Evolutionary conservation across 805 yeast genomes (phyloP).

Genomic region (Dipodascus geniculatus): DNA sequence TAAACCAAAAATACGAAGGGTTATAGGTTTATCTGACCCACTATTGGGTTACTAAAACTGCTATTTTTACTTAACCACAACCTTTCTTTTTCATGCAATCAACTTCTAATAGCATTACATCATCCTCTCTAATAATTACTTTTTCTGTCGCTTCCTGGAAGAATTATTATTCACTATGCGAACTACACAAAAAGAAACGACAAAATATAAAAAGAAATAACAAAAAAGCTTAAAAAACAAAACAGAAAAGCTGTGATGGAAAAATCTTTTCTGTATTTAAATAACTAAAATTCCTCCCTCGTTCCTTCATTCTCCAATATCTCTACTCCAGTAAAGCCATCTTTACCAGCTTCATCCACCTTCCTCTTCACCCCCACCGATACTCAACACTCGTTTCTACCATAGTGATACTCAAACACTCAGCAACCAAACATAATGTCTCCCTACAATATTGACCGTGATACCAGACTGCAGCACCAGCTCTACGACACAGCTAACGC

Average conservation of each 20-base stretch:
- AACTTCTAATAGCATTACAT: too few species aligned
- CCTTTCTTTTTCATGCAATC: too few species aligned
- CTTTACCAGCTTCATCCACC: not conserved
- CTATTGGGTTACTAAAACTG: too few species aligned
- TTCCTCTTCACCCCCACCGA: not conserved
- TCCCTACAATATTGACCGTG: conserved; percentile 1
- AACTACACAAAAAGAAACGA: not conserved
- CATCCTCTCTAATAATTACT: not conserved
- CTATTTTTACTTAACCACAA: too few species aligned
- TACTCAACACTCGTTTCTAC: not conserved
- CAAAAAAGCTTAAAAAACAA: not conserved
- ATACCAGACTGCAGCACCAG: not conserved
- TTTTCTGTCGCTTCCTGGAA: not conserved
- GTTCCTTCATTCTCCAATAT: not conserved
- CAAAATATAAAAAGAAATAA: too few species aligned
- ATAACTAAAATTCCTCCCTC: not conserved
- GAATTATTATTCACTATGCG: too few species aligned
- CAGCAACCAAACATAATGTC: not conserved
- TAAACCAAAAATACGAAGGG: too few species aligned
- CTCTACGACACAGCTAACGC: not conserved
- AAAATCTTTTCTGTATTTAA: not conserved
- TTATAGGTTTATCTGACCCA: too few species aligned
- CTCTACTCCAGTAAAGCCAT: not conserved
- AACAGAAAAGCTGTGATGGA: not conserved
- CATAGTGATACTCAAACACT: not conserved